These are phyloP conservation scores for Periconia digitata DNA, from an alignment of 2,329 filamentous ascomycete genomes.

Conservation along the genomic window DNA sequence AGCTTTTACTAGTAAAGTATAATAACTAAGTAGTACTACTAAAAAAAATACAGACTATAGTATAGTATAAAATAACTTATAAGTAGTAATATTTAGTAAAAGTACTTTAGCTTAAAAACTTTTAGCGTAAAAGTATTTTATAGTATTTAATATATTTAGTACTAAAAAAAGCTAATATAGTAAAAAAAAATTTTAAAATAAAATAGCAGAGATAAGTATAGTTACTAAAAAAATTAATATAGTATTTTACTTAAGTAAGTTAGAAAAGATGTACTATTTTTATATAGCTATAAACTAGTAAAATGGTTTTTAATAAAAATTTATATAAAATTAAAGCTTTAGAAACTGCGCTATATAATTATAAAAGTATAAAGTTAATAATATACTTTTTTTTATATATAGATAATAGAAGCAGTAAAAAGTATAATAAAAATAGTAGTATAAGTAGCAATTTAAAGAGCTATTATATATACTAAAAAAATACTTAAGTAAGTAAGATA, in stretches of 20 bases:
- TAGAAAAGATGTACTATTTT: slow-evolving; percentile 16
- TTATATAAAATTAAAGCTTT: slow-evolving; percentile 15
- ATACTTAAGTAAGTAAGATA: slow-evolving; percentile 7
- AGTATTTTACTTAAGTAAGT: slow-evolving; percentile 17
- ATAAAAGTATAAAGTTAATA: slow-evolving; percentile 12
- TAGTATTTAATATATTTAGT: slow-evolving; percentile 11
- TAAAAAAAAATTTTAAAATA: slow-evolving; percentile 1
- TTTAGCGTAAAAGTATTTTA: slow-evolving; percentile 8
- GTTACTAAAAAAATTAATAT: slow-evolving; percentile 19
- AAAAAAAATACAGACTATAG: too few relatives aligned
- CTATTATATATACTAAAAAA: slow-evolving; percentile 9
- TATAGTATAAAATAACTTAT: too few relatives aligned
- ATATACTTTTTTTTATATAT: slow-evolving; percentile 16
- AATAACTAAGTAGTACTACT: too few relatives aligned
- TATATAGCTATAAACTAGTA: slow-evolving; percentile 13
- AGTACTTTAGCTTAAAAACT: slow-evolving; percentile 5
- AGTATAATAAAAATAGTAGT: slow-evolving; percentile 2
- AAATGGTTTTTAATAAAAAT: slow-evolving; percentile 14
- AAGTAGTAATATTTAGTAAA: too few relatives aligned
- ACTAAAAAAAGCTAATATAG: slow-evolving; percentile 9
- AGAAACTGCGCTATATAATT: slow-evolving; percentile 13
- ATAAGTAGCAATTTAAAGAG: slow-evolving; percentile 8
- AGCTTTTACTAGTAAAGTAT: too few relatives aligned
- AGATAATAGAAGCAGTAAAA: slow-evolving; percentile 8
- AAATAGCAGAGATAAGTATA: slow-evolving; percentile 6